phyloP scores from a whole-genome alignment of 73 alveolate species.

The Blepharisma stoltei region DNA sequence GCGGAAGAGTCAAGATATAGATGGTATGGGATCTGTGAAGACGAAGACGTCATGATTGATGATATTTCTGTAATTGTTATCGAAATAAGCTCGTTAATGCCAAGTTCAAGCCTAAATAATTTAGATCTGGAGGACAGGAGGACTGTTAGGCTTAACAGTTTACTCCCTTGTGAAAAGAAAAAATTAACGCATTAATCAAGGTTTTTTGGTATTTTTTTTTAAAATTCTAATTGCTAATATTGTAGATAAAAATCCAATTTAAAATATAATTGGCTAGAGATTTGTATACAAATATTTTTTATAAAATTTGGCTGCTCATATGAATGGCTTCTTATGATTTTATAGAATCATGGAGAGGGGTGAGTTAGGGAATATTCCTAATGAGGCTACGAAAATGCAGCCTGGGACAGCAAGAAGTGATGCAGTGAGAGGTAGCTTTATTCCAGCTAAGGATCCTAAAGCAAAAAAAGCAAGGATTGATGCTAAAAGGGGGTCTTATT shows the following conservation, averaged over 20 bases:
- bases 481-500: conserved; percentile 19
- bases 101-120: not conserved
- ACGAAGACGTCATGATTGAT: conserved; percentile 33
- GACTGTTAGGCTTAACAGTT: not conserved
- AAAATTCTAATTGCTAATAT: too few relatives aligned
- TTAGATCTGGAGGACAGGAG: not conserved
- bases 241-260: too few relatives aligned
- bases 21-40: conserved; percentile 18
- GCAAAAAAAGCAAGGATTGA: conserved; percentile 1
- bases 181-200: too few relatives aligned
- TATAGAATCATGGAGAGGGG: too few relatives aligned
- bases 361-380: not conserved
- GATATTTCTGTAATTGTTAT: conserved; percentile 28
- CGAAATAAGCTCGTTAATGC: not conserved
- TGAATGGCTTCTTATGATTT: too few relatives aligned
- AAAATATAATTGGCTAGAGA: too few relatives aligned
- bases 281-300: too few relatives aligned
- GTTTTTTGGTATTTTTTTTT: too few relatives aligned
- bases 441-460: conserved; percentile 11
- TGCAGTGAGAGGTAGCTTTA: conserved; percentile 2
- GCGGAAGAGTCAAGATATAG: conserved; percentile 31
- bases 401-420: conserved; percentile 15
- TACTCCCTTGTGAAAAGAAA: too few relatives aligned
- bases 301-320: too few relatives aligned
- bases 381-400: not conserved